Evolutionary conservation across 345 rosid species (phyloP), one percentile per base, ranked within the genome.

Genomic region (Raphanus sativus): DNA sequence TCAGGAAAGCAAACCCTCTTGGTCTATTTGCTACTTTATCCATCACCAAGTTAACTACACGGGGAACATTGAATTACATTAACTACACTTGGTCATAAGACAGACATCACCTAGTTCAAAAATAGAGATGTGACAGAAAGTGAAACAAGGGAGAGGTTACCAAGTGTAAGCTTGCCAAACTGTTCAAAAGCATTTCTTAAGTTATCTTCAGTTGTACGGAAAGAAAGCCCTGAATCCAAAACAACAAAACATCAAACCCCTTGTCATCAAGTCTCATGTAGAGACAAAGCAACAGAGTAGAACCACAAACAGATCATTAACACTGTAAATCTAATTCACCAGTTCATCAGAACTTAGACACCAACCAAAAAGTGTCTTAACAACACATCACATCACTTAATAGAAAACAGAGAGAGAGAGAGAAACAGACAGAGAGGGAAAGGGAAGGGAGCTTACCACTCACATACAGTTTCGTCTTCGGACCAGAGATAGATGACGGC

Each of bases 1-100:
- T 82, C 21, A 92, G 70, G 71, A 92, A 92, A 15, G 96, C 97
- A 81, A 90, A 92, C 3, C 94, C 96, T 80, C 88, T 89, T 2
- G 91, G 92, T 77, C 93, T 86, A 29, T 86, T 90, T 33, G 96
- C 94, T 58, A 90, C 73, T 75, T 81, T 89, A 81, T 92, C 97
- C 97, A 87, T 87, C 83, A 87, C 90, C 82, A 90, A 81, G 79
- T 87, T 89, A n/a, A 90, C 96, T 90, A 80, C 9, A 60, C 1
- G 0, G 13, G 30, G 26, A 52, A 60, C 26, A 45, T 13, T 54
- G 58, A 34, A 7, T 45, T 42, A 34, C 68, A 71, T 3, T 36
- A 15, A 8, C 10, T 26, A 24, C 16, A 38, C 50, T 32, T n/a
- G 29, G 8, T 33, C 45, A 33, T 16, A 7, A 32, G 32, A 62